Percentiles rank a stretch among this genome's conserved stretches.
Conservation (phyloP, 1,139 yeast genomes). For the Candida sojae region DNA sequence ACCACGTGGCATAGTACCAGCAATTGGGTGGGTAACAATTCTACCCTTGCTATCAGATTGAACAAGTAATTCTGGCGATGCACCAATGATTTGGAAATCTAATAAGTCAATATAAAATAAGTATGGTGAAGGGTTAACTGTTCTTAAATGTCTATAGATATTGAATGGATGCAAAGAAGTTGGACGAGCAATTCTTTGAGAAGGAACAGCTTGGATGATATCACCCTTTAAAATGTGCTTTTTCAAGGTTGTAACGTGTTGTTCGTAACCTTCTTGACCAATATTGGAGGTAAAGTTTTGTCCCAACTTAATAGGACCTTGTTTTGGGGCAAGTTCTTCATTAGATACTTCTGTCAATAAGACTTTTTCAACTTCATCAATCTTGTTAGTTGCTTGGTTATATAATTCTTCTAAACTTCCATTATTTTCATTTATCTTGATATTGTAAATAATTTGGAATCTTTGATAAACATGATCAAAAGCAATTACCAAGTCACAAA, state of each 20-base stretch:
- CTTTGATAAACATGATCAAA: constrained; percentile 93
- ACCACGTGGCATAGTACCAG: constrained; percentile 93
- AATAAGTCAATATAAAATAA: constrained; percentile 88
- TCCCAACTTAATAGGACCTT: constrained; percentile 64
- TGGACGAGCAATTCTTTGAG: constrained; percentile 94
- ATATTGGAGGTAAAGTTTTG: constrained; percentile 82
- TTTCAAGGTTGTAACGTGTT: constrained; percentile 72
- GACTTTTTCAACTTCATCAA: constrained; percentile 55
- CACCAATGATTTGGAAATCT: constrained; percentile 94
- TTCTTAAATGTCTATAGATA: constrained; percentile 88
- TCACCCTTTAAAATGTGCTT: constrained; percentile 87
- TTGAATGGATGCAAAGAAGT: constrained; percentile 95
- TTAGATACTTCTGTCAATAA: constrained; percentile 42
- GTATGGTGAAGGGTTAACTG: constrained; percentile 97
- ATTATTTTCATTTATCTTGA: constrained; percentile 48
- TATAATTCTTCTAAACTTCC: constrained; percentile 49
- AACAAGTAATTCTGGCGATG: constrained; percentile 92
- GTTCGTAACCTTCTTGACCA: constrained; percentile 91
- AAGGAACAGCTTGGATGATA: constrained; percentile 96
- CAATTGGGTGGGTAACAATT: constrained; percentile 93
- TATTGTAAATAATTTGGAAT: constrained; percentile 84
- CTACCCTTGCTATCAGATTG: constrained; percentile 72
- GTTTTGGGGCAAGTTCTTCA: constrained; percentile 49
- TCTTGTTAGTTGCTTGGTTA: constrained; percentile 54
- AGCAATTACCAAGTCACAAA: constrained; percentile 86